These are phyloP conservation scores for Ascoidea tarda DNA, from an alignment of 805 yeast species.

Conservation along the genomic window DNA sequence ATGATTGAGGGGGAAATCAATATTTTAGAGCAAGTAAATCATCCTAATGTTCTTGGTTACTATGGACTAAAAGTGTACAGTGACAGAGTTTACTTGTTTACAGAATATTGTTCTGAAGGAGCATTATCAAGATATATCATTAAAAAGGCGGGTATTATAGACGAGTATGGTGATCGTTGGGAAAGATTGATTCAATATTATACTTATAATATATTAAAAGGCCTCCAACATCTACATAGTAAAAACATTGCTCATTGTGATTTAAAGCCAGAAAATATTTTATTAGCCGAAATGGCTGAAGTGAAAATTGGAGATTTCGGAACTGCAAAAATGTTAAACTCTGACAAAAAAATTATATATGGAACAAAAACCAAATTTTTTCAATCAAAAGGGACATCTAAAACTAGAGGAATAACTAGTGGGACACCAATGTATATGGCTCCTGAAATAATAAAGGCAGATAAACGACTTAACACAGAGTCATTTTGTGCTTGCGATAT, in stretches of 20 bases:
- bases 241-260: slow-evolving; percentile 95
- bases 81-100: slow-evolving; percentile 86
- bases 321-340: slow-evolving; percentile 62
- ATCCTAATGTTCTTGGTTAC: slow-evolving; percentile 93
- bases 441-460: neutral
- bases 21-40: slow-evolving; percentile 85
- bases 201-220: slow-evolving; percentile 86
- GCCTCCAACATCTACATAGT: slow-evolving; percentile 85
- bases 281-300: slow-evolving; percentile 83
- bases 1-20: slow-evolving; percentile 94
- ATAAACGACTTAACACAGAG: too few species aligned
- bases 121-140: slow-evolving; percentile 48
- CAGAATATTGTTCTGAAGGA: slow-evolving; percentile 97
- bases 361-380: neutral
- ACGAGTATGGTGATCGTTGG: slow-evolving; percentile 90
- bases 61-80: slow-evolving; percentile 96
- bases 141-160: slow-evolving; percentile 17
- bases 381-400: neutral
- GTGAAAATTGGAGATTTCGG: slow-evolving; percentile 95
- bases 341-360: neutral
- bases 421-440: neutral
- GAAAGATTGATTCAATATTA: slow-evolving; percentile 86
- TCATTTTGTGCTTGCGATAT: neutral
- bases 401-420: slow-evolving; percentile 11
- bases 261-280: slow-evolving; percentile 87